Evolutionary conservation across 176 grass and related monocot genomes (phyloP), one percentile per base, ranked within the genome.

Genomic region (Avena eriantha): DNA sequence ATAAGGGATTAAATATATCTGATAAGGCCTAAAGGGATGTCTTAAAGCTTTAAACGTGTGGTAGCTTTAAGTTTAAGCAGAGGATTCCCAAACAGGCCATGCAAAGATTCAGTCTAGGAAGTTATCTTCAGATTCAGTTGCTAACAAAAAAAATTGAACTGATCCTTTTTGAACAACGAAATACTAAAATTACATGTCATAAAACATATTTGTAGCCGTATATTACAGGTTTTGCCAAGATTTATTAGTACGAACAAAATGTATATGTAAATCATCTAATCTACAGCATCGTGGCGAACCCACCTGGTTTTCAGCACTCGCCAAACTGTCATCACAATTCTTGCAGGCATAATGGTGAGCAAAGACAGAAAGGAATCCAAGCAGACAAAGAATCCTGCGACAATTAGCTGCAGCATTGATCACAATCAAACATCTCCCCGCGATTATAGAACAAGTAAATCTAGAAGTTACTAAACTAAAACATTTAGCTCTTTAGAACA

Each of bases 311-410:
- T 92, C 53, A 97, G 88, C 80, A 97, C 33, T 77, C 87, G 89
- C 95, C 95, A 94, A 56, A 90, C 41, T n/a, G 92, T 90, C 75
- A 97, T 85, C 11, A 89, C 70, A 83, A 97, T 97, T 86, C 95
- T 88, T 77, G 95, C 92, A 60, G 90, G 95, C 95, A 97, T 94
- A 79, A 97, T 97, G 64, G 95, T 97, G 53, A 97, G 86, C 69
- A 97, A 86, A 55, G 95, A 94, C 74, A 97, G 78, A 92, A 97
- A 97, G 22, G 95, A 97, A 86, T 97, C 95, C 90, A 97, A 91
- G 88, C 95, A 97, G 78, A 92, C 92, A 69, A 97, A 94, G 81
- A 94, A 97, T 58, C 95, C 95, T 73, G 90, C 86, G 69, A 94
- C 81, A 87, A 97, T 97, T 82, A 97, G 88, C 95, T 97, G 88